These are phyloP conservation scores for Ophiostoma sp. DNA, from an alignment of 2,329 filamentous ascomycete species.

Conservation along the genomic window DNA sequence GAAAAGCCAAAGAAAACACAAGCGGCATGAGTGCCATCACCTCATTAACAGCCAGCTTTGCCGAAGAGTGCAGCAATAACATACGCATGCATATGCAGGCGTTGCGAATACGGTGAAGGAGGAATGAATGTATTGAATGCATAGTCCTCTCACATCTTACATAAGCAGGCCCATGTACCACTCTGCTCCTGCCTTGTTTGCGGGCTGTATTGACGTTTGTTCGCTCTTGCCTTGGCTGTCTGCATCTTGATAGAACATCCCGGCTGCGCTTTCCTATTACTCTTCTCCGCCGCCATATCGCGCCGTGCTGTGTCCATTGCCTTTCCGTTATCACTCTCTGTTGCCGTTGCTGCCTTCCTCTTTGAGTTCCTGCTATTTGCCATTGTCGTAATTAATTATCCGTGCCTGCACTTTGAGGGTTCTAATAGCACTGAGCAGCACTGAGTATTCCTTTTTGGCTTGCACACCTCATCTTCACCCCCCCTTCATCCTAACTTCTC, in stretches of 20 bases:
- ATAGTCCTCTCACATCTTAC: not conserved
- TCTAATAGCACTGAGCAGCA: not conserved
- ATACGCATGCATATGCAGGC: conserved; percentile 3
- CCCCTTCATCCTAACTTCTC: not conserved
- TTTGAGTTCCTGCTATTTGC: not conserved
- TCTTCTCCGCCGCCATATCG: not conserved
- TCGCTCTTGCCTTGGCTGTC: not conserved
- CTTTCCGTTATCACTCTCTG: not conserved
- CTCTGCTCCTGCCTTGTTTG: not conserved
- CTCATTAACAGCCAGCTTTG: not conserved
- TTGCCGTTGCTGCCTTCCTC: not conserved
- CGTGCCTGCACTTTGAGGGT: not conserved
- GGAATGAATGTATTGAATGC: not conserved
- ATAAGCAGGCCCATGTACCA: not conserved
- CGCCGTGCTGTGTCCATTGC: not conserved
- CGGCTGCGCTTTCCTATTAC: conserved; percentile 5
- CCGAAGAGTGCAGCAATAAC: conserved; percentile 11
- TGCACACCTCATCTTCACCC: not conserved
- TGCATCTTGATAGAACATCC: not conserved
- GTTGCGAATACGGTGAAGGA: not conserved
- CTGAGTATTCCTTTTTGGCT: not conserved
- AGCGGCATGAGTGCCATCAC: not conserved
- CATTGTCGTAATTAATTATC: not conserved
- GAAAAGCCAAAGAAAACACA: not conserved
- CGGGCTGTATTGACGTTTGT: not conserved